phyloP scores from a whole-genome alignment of 768 basidiomycete species.

The Coprinellus micaceus region DNA sequence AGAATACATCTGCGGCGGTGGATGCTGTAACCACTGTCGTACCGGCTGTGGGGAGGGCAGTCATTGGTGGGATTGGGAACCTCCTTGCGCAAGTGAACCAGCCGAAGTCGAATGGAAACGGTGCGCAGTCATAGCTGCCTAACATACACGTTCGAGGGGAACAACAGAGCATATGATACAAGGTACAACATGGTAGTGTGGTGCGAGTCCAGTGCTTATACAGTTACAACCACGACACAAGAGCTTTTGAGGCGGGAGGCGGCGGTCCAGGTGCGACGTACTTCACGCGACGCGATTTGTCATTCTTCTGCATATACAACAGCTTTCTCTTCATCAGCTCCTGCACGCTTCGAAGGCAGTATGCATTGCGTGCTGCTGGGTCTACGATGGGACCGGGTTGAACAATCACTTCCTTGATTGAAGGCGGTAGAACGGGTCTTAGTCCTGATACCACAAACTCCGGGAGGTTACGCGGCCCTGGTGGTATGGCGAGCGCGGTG shows the following conservation, averaged over 20 bases:
- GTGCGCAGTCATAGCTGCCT: background rate
- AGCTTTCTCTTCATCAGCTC: slow-evolving; percentile 2
- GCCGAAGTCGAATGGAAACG: background rate
- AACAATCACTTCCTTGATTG: slow-evolving; percentile 13
- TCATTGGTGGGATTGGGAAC: slow-evolving; percentile 27
- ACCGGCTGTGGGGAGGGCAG: slow-evolving; percentile 23
- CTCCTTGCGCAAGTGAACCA: slow-evolving; percentile 13
- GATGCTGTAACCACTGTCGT: slow-evolving; percentile 27
- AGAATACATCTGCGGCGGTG: slow-evolving; percentile 36
- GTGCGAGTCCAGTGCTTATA: too few relatives aligned
- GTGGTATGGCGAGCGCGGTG: slow-evolving; percentile 4
- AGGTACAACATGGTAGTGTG: too few relatives aligned
- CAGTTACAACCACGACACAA: slow-evolving; percentile 1
- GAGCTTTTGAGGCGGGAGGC: background rate
- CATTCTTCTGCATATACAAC: slow-evolving; percentile 4
- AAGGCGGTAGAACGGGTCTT: slow-evolving; percentile 5
- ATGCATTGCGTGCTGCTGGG: background rate
- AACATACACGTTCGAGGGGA: background rate
- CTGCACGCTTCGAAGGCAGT: slow-evolving; percentile 7
- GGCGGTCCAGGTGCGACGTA: background rate
- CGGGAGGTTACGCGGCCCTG: background rate
- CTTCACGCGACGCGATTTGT: slow-evolving; percentile 1
- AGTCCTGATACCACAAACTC: background rate
- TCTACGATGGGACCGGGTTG: slow-evolving; percentile 10
- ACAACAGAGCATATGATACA: too few relatives aligned